These are phyloP conservation scores for Antrodiella citrinella DNA, from an alignment of 768 basidiomycete species.

Conservation along the genomic window DNA sequence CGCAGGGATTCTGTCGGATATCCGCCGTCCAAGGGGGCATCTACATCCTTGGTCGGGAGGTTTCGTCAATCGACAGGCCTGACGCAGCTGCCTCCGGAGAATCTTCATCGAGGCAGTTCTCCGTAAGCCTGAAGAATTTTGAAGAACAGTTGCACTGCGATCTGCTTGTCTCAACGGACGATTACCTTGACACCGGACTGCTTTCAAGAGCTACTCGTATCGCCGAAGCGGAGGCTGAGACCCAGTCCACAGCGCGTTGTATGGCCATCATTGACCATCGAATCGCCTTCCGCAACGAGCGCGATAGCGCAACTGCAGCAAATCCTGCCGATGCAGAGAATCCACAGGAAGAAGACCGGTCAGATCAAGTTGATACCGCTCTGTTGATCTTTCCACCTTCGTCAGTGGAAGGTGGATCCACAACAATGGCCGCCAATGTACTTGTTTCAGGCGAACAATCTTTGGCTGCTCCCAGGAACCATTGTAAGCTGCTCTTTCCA, in stretches of 20 bases:
- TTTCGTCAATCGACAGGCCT: conserved; percentile 21
- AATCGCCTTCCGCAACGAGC: conserved; percentile 18
- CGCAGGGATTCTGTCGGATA: conserved; percentile 85
- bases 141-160: conserved; percentile 49
- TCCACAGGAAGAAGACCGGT: conserved; percentile 2
- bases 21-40: conserved; percentile 74
- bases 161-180: conserved; percentile 44
- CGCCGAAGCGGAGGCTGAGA: conserved; percentile 3
- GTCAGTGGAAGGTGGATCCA: conserved; percentile 40
- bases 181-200: conserved; percentile 16
- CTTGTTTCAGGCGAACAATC: conserved; percentile 68
- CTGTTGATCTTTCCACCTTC: conserved; percentile 72
- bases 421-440: conserved; percentile 41
- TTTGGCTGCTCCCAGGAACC: conserved; percentile 64
- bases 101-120: conserved; percentile 21
- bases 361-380: conserved; percentile 45
- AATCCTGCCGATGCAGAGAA: conserved; percentile 15
- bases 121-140: conserved; percentile 49
- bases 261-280: conserved; percentile 44
- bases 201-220: not conserved
- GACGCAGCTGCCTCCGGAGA: not conserved
- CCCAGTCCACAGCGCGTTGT: conserved; percentile 32
- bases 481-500: conserved; percentile 41
- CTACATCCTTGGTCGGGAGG: conserved; percentile 58
- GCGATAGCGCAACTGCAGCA: conserved; percentile 23